Percentiles rank a stretch among this genome's conserved stretches.
Conservation (phyloP, 768 basidiomycete genomes). For the Lepiota brunneoincarnata region DNA sequence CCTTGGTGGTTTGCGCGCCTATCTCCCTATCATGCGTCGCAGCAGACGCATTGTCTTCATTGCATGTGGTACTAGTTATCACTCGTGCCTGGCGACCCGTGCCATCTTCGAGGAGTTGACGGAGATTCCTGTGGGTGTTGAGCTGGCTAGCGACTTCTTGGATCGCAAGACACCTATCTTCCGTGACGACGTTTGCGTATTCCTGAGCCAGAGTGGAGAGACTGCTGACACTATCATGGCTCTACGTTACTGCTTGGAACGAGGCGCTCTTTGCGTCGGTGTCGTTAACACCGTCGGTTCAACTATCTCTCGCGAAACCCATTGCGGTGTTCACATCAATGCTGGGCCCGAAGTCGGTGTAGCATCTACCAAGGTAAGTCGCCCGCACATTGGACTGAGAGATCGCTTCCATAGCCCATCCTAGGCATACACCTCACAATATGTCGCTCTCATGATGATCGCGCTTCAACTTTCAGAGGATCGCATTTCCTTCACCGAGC, state of each 20-base stretch:
- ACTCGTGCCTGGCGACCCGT: conserved; percentile 94
- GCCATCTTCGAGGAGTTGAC: conserved; percentile 99
- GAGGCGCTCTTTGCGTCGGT: conserved; percentile 95
- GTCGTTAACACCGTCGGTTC: conserved; percentile 99
- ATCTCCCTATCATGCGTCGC: conserved; percentile 93
- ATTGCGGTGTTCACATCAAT: conserved; percentile 99
- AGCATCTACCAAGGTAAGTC: conserved; percentile 87
- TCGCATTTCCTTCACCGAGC: conserved; percentile 87
- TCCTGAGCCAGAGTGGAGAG: conserved; percentile 97
- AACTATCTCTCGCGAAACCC: conserved; percentile 95
- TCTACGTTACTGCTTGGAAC: conserved; percentile 92
- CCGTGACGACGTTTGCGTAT: conserved; percentile 96
- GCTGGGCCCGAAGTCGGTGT: conserved; percentile 99
- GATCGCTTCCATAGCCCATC: conserved; percentile 8
- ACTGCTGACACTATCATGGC: conserved; percentile 98
- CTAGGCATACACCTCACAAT: conserved; percentile 97
- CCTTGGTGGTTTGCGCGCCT: conserved; percentile 92
- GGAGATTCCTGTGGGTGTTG: conserved; percentile 96
- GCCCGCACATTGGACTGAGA: not conserved
- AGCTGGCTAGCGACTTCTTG: conserved; percentile 96
- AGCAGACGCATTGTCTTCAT: conserved; percentile 94
- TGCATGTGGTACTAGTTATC: conserved; percentile 98
- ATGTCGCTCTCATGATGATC: conserved; percentile 97
- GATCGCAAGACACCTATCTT: conserved; percentile 99
- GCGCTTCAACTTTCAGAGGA: conserved; percentile 98